Base-by-base conservation (phyloP, 257 asterid species). In the Solanum pimpinellifolium region DNA sequence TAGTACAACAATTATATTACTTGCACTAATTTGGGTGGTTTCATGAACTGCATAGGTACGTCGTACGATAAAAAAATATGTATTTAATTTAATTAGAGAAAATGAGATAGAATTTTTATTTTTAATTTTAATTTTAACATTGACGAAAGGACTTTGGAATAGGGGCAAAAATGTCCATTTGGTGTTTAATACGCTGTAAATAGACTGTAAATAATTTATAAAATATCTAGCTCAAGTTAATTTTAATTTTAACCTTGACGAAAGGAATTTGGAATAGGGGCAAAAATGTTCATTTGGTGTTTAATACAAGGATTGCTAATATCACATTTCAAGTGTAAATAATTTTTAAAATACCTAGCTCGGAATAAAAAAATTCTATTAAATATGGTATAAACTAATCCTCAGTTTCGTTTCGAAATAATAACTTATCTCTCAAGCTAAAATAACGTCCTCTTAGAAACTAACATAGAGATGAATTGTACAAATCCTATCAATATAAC, bases 401-500 rank as follows among this genome's bases (percentile, higher is more conserved):
- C 18, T 37, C 2, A 7, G 2, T 73, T 20, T 35, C 4, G 6
- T 35, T 11, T 6, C 0, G 0, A 37, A 37, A 37, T 37, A 74
- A 37, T 39, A 2, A 0, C 46, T 33, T 33, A 65, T 33, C 13
- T 12, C n/a, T 2, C 7, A 29, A 29, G 2, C 44, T 23, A 16
- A 47, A 65, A 65, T 9, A 65, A 65, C 4, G 2, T 25, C 0
- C 4, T 11, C 11, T 4, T 14, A 8, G 18, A 59, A 33, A 33
- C 0, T n/a, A 9, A 8, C 9, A 9, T 7, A 33, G 44, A 33
- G 3, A 4, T 72, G 2, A 1, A 9, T 33, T 11, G 15, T 72
- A 33, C 27, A 72, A 72, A 35, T 15, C 9, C 4, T 33, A 33
- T 70, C 13, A 70, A 31, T 31, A 16, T 31, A 70, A 13, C 23